Evolutionary conservation across 495 filamentous ascomycete genomes (phyloP).

Genomic region (Tuber melanosporum): DNA sequence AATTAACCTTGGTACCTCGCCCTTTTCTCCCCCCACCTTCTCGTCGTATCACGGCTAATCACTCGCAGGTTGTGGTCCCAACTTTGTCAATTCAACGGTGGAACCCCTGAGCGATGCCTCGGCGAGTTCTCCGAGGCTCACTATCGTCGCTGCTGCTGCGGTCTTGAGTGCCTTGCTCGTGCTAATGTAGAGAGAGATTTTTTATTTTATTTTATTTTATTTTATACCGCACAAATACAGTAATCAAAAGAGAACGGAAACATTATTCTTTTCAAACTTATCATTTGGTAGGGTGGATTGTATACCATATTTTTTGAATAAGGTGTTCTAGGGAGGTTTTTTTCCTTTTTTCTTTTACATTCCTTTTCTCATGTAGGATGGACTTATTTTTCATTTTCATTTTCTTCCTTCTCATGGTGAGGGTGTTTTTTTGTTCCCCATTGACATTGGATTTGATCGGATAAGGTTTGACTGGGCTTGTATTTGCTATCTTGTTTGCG

Average conservation of each 20-base stretch:
- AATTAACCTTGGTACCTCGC: constrained; percentile 50
- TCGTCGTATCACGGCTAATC: constrained; percentile 10
- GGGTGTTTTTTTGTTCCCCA: neutral
- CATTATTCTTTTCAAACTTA: neutral
- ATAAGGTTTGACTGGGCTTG: neutral
- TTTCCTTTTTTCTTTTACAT: neutral
- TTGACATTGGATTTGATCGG: neutral
- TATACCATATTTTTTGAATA: neutral
- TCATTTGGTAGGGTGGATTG: neutral
- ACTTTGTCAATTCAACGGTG: constrained; percentile 26
- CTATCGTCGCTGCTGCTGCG: neutral
- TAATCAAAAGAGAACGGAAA: neutral
- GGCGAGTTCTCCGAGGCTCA: neutral
- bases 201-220: neutral
- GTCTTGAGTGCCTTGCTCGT: neutral
- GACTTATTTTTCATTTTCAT: neutral
- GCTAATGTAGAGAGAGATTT: neutral
- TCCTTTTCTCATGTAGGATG: neutral
- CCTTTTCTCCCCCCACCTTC: no score
- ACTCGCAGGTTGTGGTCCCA: constrained; percentile 25
- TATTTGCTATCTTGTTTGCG: neutral
- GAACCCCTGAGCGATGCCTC: neutral
- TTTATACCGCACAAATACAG: neutral
- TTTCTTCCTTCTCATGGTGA: neutral
- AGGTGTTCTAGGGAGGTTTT: neutral